Conservation (phyloP, 352 stramenopile genomes). For the Phytophthora kernoviae region DNA sequence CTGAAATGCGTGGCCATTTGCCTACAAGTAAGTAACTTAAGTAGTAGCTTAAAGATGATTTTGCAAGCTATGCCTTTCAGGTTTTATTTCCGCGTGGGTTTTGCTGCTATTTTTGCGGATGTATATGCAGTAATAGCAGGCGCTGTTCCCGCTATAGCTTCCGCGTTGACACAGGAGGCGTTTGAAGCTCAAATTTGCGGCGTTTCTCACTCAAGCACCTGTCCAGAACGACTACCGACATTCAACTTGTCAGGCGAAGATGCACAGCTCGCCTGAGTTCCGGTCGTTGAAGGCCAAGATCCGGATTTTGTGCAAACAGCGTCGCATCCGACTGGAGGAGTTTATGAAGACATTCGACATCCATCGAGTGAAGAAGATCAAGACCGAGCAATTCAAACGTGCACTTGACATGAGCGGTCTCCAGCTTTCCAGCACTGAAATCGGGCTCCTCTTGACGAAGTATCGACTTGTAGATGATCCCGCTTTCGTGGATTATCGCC, state of each 20-base stretch:
- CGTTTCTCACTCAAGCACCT: not conserved
- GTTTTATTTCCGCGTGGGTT: conserved; percentile 33
- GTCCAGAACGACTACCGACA: not conserved
- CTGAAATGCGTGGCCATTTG: conserved; percentile 26
- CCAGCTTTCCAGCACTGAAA: conserved; percentile 57
- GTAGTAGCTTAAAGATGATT: conserved; percentile 26
- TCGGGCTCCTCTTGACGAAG: conserved; percentile 65
- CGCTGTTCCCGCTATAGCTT: no score
- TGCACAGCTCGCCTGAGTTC: conserved; percentile 79
- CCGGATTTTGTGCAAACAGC: conserved; percentile 80
- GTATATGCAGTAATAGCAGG: not conserved
- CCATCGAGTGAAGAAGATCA: conserved; percentile 86
- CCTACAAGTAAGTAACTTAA: conserved; percentile 24
- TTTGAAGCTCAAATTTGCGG: conserved; percentile 7
- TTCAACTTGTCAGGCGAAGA: conserved; percentile 16
- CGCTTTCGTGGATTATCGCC: conserved; percentile 76
- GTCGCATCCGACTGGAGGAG: conserved; percentile 81
- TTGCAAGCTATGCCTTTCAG: not conserved
- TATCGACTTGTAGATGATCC: conserved; percentile 67
- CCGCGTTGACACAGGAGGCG: not conserved
- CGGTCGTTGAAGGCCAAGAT: conserved; percentile 83
- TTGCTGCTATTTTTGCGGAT: conserved; percentile 37
- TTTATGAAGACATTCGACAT: conserved; percentile 91
- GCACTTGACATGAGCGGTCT: conserved; percentile 78
- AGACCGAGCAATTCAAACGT: conserved; percentile 79